Evolutionary conservation across 2,329 filamentous ascomycete genomes (phyloP).

Genomic region (Alternaria sp.): DNA sequence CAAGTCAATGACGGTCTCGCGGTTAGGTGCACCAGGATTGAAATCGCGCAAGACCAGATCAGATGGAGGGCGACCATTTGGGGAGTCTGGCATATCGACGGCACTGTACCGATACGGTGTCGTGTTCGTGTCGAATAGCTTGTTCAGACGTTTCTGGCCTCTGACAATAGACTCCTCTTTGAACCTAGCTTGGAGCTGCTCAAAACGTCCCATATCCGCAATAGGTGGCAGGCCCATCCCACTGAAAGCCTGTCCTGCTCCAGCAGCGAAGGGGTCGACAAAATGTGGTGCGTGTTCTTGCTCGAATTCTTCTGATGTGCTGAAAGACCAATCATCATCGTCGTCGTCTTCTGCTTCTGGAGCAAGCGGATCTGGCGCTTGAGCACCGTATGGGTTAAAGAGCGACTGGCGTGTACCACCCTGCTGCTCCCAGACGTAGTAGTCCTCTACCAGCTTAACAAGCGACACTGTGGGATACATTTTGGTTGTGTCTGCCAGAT

Average conservation of each 20-base stretch:
- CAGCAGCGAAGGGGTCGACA: conserved; percentile 56
- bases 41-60: conserved; percentile 64
- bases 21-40: conserved; percentile 54
- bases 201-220: conserved; percentile 44
- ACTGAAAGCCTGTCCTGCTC: conserved; percentile 30
- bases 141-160: conserved; percentile 64
- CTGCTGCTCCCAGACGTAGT: conserved; percentile 77
- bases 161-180: conserved; percentile 66
- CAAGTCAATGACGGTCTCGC: conserved; percentile 65
- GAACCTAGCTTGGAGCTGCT: conserved; percentile 58
- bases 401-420: conserved; percentile 74
- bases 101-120: conserved; percentile 67
- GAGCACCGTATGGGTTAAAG: conserved; percentile 67
- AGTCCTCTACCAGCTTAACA: conserved; percentile 72
- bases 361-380: conserved; percentile 61
- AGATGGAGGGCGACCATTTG: conserved; percentile 57
- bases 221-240: conserved; percentile 52
- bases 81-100: conserved; percentile 55
- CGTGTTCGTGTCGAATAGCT: conserved; percentile 64
- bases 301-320: conserved; percentile 69
- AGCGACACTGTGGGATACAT: conserved; percentile 71
- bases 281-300: conserved; percentile 53
- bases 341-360: conserved; percentile 54
- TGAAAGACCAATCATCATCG: conserved; percentile 70
- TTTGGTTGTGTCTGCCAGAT: conserved; percentile 69